phyloP scores from a whole-genome alignment of 2,329 filamentous ascomycete species.

The Fusarium pseudocircinatum region DNA sequence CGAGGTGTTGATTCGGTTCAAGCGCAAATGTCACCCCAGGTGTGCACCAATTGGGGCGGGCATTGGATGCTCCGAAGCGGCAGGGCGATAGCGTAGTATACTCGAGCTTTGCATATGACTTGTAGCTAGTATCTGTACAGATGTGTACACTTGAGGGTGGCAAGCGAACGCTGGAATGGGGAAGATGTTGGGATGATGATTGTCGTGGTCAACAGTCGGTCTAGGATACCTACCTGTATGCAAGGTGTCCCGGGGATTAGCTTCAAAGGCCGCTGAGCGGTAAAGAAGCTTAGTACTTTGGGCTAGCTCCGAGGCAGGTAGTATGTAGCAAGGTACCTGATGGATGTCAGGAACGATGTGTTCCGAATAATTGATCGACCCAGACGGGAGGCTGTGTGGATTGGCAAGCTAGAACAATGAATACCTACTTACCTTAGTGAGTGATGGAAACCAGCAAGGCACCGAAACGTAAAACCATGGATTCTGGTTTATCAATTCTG shows the following conservation, averaged over 20 bases:
- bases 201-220: conserved; percentile 32
- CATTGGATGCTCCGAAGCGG: conserved; percentile 32
- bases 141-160: conserved; percentile 34
- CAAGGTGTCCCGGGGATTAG: conserved; percentile 28
- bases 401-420: conserved; percentile 12
- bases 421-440: background rate
- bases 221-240: conserved; percentile 19
- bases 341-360: conserved; percentile 11
- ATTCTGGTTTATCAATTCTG: background rate
- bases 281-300: conserved; percentile 6
- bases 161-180: conserved; percentile 30
- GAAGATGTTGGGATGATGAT: conserved; percentile 35
- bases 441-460: background rate
- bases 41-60: conserved; percentile 36
- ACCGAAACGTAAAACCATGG: conserved; percentile 4
- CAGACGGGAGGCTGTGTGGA: conserved; percentile 26
- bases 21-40: conserved; percentile 30
- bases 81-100: conserved; percentile 14
- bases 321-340: background rate
- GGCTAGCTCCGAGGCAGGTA: background rate
- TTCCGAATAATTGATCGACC: conserved; percentile 6
- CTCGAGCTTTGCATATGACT: conserved; percentile 30
- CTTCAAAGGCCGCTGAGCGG: conserved; percentile 18
- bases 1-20: conserved; percentile 22
- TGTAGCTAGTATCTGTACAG: conserved; percentile 24